Evolutionary conservation across 495 filamentous ascomycete species (phyloP), one percentile per base, ranked within the genome.

Genomic region (Sporormia fimetaria): DNA sequence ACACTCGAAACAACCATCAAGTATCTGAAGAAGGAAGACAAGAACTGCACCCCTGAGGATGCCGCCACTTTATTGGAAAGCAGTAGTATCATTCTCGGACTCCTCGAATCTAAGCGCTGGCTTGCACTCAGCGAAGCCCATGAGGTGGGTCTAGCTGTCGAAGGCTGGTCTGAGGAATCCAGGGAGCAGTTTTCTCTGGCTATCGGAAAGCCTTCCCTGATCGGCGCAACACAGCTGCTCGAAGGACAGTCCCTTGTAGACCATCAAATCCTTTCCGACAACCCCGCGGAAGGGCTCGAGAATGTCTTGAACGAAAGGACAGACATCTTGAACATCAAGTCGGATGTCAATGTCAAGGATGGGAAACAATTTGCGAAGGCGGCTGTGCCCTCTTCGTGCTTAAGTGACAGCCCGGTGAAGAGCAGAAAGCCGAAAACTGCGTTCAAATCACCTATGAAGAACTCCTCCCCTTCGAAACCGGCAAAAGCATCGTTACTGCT

Each of bases 101-200:
- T 79, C 1, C 47, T 78, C 1, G 33, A 41, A 0, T 87, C 79
- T 34, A 32, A 51, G 1, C 70, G 76, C 20, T 93, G 84, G 69
- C 63, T 66, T 6, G 61, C 70, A 0, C 79, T 83, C 41, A 76
- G 78, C 32, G 56, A 65, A 10, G 73, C 76, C 23, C 82, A 83
- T 41, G 83, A 94, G 51, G 67, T 94, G 35, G 87, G 87, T 0
- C 57, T 90, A 17, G 82, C 78, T 38, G 54, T 90, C 8, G 52
- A 73, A 4, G 41, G 60, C 34, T 87, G 71, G 65, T 81, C 62
- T 39, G 56, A 57, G 26, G 63, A 66, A 38, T 65, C 59, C 26
- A 69, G 73, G 5, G 50, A 60, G 20, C 63, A 65, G 11, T 92
- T 83, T 79, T 71, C 79, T 2, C 67, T 94, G 3, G 70, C 76